These are phyloP conservation scores for Chrysopogon serrulatus DNA, from an alignment of 176 grass and related monocot genomes.

Conservation along the genomic window DNA sequence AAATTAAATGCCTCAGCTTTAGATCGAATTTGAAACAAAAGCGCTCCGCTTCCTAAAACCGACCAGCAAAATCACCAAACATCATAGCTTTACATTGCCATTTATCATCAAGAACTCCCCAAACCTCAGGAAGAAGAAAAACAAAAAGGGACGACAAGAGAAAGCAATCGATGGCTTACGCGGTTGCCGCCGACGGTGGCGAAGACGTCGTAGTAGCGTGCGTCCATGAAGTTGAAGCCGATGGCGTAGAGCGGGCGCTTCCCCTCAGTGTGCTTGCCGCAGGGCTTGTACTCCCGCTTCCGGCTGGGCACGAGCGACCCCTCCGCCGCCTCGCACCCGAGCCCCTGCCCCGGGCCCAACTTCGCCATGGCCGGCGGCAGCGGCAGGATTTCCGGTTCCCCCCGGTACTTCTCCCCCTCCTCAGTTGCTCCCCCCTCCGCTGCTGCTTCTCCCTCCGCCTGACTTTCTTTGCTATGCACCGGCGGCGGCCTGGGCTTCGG, in stretches of 20 bases:
- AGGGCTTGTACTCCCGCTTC: constrained; percentile 67
- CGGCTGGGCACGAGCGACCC: constrained; percentile 56
- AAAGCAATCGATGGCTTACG: constrained; percentile 1
- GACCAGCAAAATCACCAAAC: not conserved
- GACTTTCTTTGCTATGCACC: not conserved
- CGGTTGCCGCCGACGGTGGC: constrained; percentile 77
- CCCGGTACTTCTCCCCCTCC: not conserved
- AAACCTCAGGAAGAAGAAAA: not conserved
- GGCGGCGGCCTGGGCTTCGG: not conserved
- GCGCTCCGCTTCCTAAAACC: not conserved
- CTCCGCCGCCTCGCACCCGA: constrained; percentile 65
- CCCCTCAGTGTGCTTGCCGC: constrained; percentile 67
- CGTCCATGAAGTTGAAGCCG: constrained; percentile 93
- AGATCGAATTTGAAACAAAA: not conserved
- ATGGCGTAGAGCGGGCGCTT: constrained; percentile 86
- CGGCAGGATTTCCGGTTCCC: not conserved
- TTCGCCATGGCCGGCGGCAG: constrained; percentile 21
- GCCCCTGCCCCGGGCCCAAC: constrained; percentile 23
- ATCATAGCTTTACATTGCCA: not conserved
- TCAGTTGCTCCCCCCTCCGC: not conserved
- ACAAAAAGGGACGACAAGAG: not conserved
- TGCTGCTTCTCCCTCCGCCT: not conserved
- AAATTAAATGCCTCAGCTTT: not conserved
- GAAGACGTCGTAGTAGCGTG: constrained; percentile 83
- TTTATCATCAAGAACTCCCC: not conserved